phyloP scores from a whole-genome alignment of 2,329 filamentous ascomycete genomes.

The Xylaria sp. region DNA sequence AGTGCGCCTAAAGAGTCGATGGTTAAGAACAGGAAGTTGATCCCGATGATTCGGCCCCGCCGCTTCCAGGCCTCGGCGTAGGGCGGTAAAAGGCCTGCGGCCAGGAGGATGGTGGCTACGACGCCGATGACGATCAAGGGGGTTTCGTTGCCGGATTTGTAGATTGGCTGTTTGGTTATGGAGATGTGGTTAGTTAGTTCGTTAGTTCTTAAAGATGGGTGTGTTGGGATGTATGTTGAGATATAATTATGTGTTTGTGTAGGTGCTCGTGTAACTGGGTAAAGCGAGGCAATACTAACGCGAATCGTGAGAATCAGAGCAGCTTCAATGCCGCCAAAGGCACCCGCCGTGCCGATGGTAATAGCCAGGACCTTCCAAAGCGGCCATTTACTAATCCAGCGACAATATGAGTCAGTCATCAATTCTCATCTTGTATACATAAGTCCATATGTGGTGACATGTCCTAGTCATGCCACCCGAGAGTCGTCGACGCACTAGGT shows the following conservation, averaged over 20 bases:
- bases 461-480: too few species aligned
- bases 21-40: conserved; percentile 63
- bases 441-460: neutral
- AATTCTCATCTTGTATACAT: too few species aligned
- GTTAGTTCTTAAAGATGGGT: too few species aligned
- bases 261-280: neutral
- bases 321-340: conserved; percentile 60
- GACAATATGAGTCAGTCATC: neutral
- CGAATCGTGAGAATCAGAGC: conserved; percentile 62
- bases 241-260: neutral
- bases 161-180: conserved; percentile 59
- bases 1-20: conserved; percentile 67
- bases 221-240: conserved; percentile 4
- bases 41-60: conserved; percentile 64
- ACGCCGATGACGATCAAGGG: conserved; percentile 63
- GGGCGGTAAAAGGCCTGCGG: conserved; percentile 61
- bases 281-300: conserved; percentile 43
- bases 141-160: conserved; percentile 57
- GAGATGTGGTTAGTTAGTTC: too few species aligned
- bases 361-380: conserved; percentile 52
- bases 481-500: conserved; percentile 30
- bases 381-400: conserved; percentile 51
- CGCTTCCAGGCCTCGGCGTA: conserved; percentile 68
- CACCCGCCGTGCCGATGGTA: conserved; percentile 46
- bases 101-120: conserved; percentile 62